Base-by-base conservation (phyloP, 176 grass and related monocot genomes). In the Thinopyrum elongatum region DNA sequence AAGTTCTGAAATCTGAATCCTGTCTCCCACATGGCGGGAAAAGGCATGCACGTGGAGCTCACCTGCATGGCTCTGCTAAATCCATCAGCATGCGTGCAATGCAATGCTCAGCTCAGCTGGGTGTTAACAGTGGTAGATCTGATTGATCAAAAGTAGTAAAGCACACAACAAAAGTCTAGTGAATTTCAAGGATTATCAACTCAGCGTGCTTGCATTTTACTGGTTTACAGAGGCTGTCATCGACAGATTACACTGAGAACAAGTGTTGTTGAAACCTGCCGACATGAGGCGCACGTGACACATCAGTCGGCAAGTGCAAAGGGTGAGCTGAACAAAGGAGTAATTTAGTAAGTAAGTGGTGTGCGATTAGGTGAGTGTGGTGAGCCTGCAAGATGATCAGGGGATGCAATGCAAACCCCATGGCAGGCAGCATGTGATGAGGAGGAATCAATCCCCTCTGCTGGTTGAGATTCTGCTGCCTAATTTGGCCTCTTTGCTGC, bases 21-120 rank as follows among this genome's bases (percentile, higher is more conserved):
- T 85, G 90, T 82, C 89, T 81, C 51, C 77, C 89, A 81, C 71
- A 70, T 65, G 85, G 57, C 22, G 35, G 27, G 59, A 81, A 87
- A 90, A 66, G 34, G 22, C 30, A 2, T 30, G 68, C 76, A 84
- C 49, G 49, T 53, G 49, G 1, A 49, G 44, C 0, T 47, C 44
- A 47, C 89, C 81, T 87, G 80, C 42, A 35, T 53, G 16, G 6
- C 53, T 57, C 53, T 57, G 53, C 53, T 57, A 53, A 41, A 19
- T 8, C 53, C 53, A 21, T 22, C 19, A 57, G 19, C 63, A 19
- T 64, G 67, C 58, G 74, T 66, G 76, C 57, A n/a, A 35, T 58
- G 75, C 14, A 49, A 14, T 51, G 51, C 36, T 33, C 44, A 14
- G 13, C 47, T 51, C 47, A 6, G 46, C 46, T 49, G 5, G 3